Evolutionary conservation across 106 monocot genomes (phyloP), one percentile per base, ranked within the genome.

Genomic region (Dioscorea dumetorum): DNA sequence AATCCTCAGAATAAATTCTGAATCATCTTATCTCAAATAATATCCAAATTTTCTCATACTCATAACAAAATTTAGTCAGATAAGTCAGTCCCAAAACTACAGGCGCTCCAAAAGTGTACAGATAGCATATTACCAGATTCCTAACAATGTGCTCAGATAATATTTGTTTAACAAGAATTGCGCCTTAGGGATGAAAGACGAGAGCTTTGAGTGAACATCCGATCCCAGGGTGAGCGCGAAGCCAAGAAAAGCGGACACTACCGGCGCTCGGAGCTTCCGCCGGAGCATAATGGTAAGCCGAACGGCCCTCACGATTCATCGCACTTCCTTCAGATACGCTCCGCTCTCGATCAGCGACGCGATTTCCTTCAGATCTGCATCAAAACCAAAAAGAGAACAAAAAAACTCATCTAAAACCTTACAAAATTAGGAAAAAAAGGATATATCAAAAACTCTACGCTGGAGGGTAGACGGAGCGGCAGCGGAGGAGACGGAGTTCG

Each of bases 351-450:
- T 87, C 80, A 99, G 48, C 58, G 78, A 62, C 1, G 81, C 80
- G 50, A 92, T 90, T 78, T 99, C 92, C 85, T 92, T 99, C 87
- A 92, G 75, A 86, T 86, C 95, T 97, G 70, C 15, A 49, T 2
- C 28, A 67, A 51, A 18, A 12, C 22, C 18, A 16, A 69, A 70
- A 62, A 3, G 14, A 41, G 19, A n/a, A n/a, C 12, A 12, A 4
- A 50, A 12, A 24, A 22, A 24, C 31, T 48, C 23, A 22, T 66
- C 62, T 6, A 11, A 56, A 20, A 34, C 24, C 8, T 3, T 15
- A 64, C 2, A 17, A 56, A 15, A 13, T 2, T 19, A 0, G 32
- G 21, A 1, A 18, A 5, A 34, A 24, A 13, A 31, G 58, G 20
- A 35, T 58, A 10, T 16, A 69, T 22, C 51, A 60, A 75, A 57